Evolutionary conservation across 192 early-diverging fungal genomes (phyloP).

Genomic region (Coemansia sp.): DNA sequence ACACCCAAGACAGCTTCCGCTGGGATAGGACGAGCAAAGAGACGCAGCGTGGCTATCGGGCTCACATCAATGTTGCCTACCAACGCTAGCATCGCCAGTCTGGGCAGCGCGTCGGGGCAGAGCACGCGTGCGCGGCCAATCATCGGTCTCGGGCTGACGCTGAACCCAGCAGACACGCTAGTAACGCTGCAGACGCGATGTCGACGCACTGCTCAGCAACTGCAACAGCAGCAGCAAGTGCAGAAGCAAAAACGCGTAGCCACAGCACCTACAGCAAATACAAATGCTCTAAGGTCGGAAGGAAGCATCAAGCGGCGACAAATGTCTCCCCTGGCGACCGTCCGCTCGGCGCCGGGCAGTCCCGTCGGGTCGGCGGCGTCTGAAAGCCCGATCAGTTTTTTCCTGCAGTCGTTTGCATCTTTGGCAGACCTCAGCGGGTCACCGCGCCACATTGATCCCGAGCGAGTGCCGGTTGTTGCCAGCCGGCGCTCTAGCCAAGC

Average conservation of each 20-base stretch:
- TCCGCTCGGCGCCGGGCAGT: too few relatives aligned
- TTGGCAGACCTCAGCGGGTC: constrained; percentile 7
- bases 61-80: constrained; percentile 17
- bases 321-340: too few relatives aligned
- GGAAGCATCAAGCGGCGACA: too few relatives aligned
- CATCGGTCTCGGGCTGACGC: constrained; percentile 40
- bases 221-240: neutral
- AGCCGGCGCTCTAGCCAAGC: neutral
- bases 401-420: constrained; percentile 15
- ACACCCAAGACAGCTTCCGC: neutral
- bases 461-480: neutral
- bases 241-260: neutral
- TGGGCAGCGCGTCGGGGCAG: neutral
- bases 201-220: constrained; percentile 7
- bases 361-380: too few relatives aligned
- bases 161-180: constrained; percentile 42
- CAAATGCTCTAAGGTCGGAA: too few relatives aligned
- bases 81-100: neutral
- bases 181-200: constrained; percentile 28
- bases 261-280: too few relatives aligned
- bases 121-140: constrained; percentile 24
- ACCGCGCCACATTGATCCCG: constrained; percentile 14
- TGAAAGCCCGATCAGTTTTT: too few relatives aligned
- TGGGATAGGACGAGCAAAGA: neutral
- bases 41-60: constrained; percentile 19